Evolutionary conservation across 768 basidiomycete genomes (phyloP).

Genomic region (Suillus subluteus): DNA sequence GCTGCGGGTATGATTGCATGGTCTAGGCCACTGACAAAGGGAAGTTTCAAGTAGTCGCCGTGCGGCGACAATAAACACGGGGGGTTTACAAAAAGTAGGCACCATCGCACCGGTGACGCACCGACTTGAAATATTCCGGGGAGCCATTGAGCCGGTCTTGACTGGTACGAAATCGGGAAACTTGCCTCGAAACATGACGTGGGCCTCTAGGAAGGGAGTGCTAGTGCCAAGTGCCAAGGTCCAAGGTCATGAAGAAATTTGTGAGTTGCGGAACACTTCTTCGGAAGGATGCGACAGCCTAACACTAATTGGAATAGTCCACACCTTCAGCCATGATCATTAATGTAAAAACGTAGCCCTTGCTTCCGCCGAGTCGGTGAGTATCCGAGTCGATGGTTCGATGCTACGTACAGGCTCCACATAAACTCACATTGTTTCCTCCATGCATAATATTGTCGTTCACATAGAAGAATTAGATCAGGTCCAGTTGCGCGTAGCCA

Average conservation of each 20-base stretch:
- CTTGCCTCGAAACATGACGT: not conserved
- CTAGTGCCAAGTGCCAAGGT: not conserved
- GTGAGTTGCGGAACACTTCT: not conserved
- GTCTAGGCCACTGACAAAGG: not conserved
- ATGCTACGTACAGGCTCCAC: not conserved
- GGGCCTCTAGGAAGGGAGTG: not conserved
- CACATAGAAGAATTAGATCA: conserved; percentile 16
- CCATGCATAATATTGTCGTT: not conserved
- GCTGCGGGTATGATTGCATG: not conserved
- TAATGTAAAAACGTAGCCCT: not conserved
- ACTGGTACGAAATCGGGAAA: not conserved
- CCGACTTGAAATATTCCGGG: not conserved
- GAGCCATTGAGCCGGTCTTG: not conserved
- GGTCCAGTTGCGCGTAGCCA: conserved; percentile 47
- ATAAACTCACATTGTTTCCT: too few relatives aligned
- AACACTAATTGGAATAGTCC: not conserved
- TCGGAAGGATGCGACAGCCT: not conserved
- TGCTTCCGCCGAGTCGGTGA: not conserved
- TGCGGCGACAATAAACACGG: not conserved
- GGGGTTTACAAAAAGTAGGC: not conserved
- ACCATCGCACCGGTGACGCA: not conserved
- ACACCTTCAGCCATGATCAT: not conserved
- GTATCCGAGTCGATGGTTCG: not conserved
- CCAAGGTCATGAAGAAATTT: not conserved
- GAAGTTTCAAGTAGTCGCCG: not conserved